Conservation (phyloP, 2,329 filamentous ascomycete species). For the Epichloe baconii region DNA sequence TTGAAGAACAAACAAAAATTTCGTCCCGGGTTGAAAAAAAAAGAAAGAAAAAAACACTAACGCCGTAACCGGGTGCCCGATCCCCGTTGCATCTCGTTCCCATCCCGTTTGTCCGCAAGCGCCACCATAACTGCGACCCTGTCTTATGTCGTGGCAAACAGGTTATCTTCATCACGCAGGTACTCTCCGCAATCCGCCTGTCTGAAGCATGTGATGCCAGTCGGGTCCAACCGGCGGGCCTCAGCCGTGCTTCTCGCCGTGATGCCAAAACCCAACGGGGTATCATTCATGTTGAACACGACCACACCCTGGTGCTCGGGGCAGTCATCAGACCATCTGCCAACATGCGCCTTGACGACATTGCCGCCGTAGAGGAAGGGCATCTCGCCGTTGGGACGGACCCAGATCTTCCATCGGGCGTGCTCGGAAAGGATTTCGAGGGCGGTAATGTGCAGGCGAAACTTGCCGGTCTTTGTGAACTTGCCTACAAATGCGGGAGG, state of each 20-base stretch:
- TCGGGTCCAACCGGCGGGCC: constrained; percentile 74
- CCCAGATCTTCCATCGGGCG: constrained; percentile 93
- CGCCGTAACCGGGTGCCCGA: background rate
- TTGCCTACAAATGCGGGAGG: constrained; percentile 45
- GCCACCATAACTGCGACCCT: background rate
- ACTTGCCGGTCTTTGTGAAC: constrained; percentile 94
- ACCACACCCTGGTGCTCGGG: constrained; percentile 88
- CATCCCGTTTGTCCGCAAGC: background rate
- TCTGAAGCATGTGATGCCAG: constrained; percentile 75
- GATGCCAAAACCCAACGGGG: constrained; percentile 83
- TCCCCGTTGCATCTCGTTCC: background rate
- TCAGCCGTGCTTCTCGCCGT: constrained; percentile 81
- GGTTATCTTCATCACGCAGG: constrained; percentile 64
- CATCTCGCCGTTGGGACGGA: constrained; percentile 94
- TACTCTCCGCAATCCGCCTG: constrained; percentile 95
- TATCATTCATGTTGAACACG: constrained; percentile 85
- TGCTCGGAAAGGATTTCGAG: constrained; percentile 81
- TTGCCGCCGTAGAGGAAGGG: constrained; percentile 93
- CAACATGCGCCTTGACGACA: constrained; percentile 58
- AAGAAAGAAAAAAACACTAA: background rate
- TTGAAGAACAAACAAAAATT: background rate
- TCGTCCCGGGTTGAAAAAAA: background rate
- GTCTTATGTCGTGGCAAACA: constrained; percentile 28
- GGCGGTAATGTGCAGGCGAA: constrained; percentile 82
- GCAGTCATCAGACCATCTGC: constrained; percentile 79